phyloP scores from a whole-genome alignment of 176 grass and related monocot genomes.

The Carex scoparia region DNA sequence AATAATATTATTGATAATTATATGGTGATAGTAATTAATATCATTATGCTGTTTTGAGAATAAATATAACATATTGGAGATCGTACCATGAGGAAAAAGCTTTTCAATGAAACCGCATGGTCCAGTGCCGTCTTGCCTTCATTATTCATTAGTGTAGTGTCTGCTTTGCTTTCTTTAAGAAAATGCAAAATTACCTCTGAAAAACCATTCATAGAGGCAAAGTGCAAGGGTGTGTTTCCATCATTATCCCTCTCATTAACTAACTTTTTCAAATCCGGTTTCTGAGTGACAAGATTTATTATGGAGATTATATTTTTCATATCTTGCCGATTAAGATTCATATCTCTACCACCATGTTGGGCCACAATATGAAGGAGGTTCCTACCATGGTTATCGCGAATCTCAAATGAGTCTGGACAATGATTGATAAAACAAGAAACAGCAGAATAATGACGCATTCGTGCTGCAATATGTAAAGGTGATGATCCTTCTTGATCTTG shows the following conservation, averaged over 20 bases:
- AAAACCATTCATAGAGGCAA: slow-evolving; percentile 17
- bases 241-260: slow-evolving; percentile 32
- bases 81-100: slow-evolving; percentile 42
- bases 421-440: neutral
- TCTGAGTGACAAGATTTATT: neutral
- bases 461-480: slow-evolving; percentile 22
- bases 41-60: neutral
- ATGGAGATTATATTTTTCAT: neutral
- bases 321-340: neutral
- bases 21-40: neutral
- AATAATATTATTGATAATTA: too few relatives aligned
- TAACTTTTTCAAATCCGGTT: slow-evolving; percentile 1
- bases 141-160: slow-evolving; percentile 37
- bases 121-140: slow-evolving; percentile 26
- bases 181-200: slow-evolving; percentile 16
- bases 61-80: neutral
- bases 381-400: slow-evolving; percentile 23
- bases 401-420: slow-evolving; percentile 30
- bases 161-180: neutral
- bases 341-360: neutral
- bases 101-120: neutral
- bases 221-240: slow-evolving; percentile 39
- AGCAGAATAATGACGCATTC: slow-evolving; percentile 8
- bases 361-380: slow-evolving; percentile 33
- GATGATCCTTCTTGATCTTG: slow-evolving; percentile 20